A percentile compares a stretch with the other conserved stretches of the same genome.
Evolutionary conservation across 163 green algal species (phyloP).

Genomic region (Scenedesmus sp.): DNA sequence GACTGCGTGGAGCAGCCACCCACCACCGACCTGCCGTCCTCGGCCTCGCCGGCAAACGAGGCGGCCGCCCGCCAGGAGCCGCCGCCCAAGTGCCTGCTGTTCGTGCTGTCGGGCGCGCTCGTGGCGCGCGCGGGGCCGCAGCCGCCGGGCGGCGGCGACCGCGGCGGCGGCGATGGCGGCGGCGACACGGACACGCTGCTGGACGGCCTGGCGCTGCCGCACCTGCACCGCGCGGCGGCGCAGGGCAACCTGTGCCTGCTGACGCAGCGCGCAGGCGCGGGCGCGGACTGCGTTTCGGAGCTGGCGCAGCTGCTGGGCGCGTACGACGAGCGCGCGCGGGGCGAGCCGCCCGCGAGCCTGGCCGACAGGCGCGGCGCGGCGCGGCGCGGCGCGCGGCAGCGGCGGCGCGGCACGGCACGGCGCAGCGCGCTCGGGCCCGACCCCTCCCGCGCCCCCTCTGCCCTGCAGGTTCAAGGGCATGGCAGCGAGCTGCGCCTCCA

Average conservation of each 20-base stretch:
- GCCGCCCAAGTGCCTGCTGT: slow-evolving; percentile 40
- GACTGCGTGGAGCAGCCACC: slow-evolving; percentile 44
- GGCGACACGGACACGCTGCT: slow-evolving; percentile 8
- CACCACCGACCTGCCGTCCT: slow-evolving; percentile 5
- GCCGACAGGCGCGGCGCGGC: slow-evolving; percentile 11
- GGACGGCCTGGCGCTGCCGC: slow-evolving; percentile 17
- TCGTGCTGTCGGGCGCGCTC: slow-evolving; percentile 40
- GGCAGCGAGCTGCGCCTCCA: slow-evolving; percentile 13
- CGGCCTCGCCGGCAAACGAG: slow-evolving; percentile 31
- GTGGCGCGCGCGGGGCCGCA: background rate
- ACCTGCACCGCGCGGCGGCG: slow-evolving; percentile 26
- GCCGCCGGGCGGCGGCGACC: background rate
- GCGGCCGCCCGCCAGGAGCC: slow-evolving; percentile 44
- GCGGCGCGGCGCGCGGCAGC: background rate
- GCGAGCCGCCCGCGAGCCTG: background rate
- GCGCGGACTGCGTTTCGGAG: slow-evolving; percentile 18
- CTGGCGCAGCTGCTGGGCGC: slow-evolving; percentile 36
- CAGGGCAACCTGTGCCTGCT: slow-evolving; percentile 30
- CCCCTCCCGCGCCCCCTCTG: background rate
- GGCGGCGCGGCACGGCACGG: background rate
- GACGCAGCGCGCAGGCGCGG: background rate
- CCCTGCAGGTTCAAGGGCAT: slow-evolving; percentile 44
- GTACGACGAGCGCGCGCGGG: slow-evolving; percentile 23
- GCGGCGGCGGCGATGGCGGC: background rate
- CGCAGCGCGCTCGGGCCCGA: background rate